A percentile compares a stretch with the other conserved stretches of the same genome.
Evolutionary conservation across 441 rosid species (phyloP).

Genomic region (Erysimum pusillum): DNA sequence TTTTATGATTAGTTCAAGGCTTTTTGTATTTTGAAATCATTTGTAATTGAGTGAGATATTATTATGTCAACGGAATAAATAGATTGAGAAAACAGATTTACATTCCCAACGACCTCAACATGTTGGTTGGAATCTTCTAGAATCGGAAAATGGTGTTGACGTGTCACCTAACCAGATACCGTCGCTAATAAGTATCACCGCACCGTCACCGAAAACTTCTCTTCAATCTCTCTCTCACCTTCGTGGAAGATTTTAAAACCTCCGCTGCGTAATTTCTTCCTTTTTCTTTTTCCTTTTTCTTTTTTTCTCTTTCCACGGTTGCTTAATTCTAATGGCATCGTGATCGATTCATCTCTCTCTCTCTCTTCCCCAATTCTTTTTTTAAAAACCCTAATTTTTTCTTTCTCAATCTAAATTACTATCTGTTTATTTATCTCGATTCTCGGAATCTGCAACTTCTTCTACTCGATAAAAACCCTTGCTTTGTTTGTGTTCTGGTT

Average conservation of each 20-base stretch:
- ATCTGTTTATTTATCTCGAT: constrained; percentile 2
- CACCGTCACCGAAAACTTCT: constrained; percentile 6
- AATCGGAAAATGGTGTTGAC: neutral
- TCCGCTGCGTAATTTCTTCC: constrained; percentile 1
- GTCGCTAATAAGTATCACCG: constrained; percentile 32
- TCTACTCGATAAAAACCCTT: constrained; percentile 26
- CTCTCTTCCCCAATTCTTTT: constrained; percentile 17
- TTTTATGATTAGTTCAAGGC: neutral
- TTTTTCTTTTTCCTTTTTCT: neutral
- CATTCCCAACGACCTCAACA: constrained; percentile 31
- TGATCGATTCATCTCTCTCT: constrained; percentile 38
- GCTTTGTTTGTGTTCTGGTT: constrained; percentile 16
- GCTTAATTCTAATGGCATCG: constrained; percentile 37
- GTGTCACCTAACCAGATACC: constrained; percentile 27
- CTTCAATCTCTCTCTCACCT: constrained; percentile 18
- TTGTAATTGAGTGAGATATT: neutral
- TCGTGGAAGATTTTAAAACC: constrained; percentile 43
- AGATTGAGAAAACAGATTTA: constrained; percentile 25
- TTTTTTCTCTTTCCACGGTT: constrained; percentile 21
- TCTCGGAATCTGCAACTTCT: constrained; percentile 11
- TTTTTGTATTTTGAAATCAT: neutral
- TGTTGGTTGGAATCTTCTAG: constrained; percentile 31
- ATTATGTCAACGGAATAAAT: constrained; percentile 12
- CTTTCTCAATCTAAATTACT: constrained; percentile 1
- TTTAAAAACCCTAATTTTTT: constrained; percentile 45